These are phyloP conservation scores for Ottelia alismoides DNA, from an alignment of 106 monocot species.

Conservation along the genomic window DNA sequence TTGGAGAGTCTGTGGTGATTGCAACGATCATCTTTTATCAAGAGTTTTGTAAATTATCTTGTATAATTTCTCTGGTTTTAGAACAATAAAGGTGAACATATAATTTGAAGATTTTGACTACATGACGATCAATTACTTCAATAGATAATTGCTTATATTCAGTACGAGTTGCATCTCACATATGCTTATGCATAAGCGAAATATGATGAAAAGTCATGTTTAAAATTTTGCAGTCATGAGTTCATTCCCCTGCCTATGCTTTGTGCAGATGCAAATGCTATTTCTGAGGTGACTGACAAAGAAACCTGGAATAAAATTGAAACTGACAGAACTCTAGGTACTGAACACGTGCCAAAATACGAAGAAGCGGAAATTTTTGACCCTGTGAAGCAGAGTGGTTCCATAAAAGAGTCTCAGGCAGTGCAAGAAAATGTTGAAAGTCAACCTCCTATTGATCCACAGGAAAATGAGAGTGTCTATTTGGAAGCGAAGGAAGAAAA, in stretches of 20 bases:
- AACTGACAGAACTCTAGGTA: slow-evolving; percentile 1
- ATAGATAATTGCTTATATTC: too few relatives aligned
- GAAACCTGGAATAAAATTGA: slow-evolving; percentile 5
- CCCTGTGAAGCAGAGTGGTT: neutral
- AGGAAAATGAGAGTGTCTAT: slow-evolving; percentile 6
- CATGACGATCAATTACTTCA: too few relatives aligned
- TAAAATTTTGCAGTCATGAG: neutral
- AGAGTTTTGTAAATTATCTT: too few relatives aligned
- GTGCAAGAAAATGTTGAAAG: neutral
- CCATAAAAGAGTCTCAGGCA: neutral
- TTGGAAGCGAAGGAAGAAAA: slow-evolving; percentile 11
- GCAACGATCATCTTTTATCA: too few relatives aligned
- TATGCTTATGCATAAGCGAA: neutral
- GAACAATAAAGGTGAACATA: too few relatives aligned
- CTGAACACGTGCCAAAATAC: neutral
- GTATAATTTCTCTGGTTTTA: too few relatives aligned
- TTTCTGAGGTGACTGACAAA: neutral
- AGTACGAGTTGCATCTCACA: neutral
- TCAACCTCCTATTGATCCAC: neutral
- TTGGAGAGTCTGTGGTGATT: too few relatives aligned
- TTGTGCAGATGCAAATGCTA: slow-evolving; percentile 1
- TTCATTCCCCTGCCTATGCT: neutral
- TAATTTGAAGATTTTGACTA: too few relatives aligned
- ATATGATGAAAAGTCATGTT: slow-evolving; percentile 2
- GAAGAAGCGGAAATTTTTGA: neutral